These are phyloP conservation scores for Phaeosphaeria sp. DNA, from an alignment of 2,329 filamentous ascomycete species.

Conservation along the genomic window DNA sequence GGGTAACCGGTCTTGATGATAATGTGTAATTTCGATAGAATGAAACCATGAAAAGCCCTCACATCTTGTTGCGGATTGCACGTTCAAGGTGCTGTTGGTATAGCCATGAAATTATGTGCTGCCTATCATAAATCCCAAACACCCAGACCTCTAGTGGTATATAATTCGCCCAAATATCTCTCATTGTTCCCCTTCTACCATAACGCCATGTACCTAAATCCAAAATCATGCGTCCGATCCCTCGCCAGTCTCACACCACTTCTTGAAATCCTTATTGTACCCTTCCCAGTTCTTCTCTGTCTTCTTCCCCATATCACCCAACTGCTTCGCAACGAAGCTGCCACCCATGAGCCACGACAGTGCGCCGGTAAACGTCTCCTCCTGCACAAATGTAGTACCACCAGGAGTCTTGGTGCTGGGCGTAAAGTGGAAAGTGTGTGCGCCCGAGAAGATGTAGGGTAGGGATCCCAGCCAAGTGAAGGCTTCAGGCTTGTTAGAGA, in stretches of 20 bases:
- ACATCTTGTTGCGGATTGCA: not conserved
- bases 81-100: not conserved
- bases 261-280: conserved; percentile 21
- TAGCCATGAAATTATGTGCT: not conserved
- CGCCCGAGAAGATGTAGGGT: conserved; percentile 23
- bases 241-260: conserved; percentile 14
- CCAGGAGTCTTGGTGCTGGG: conserved; percentile 8
- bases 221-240: not conserved
- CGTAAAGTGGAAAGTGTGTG: conserved; percentile 23
- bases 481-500: conserved; percentile 12
- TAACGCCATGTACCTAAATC: not conserved
- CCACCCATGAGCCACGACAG: conserved; percentile 22
- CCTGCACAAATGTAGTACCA: conserved; percentile 26
- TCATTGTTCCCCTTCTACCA: not conserved
- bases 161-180: not conserved
- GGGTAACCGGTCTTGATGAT: not conserved
- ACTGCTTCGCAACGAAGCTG: conserved; percentile 10
- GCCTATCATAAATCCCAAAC: not conserved
- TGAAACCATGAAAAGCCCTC: not conserved
- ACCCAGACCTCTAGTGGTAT: not conserved
- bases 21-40: not conserved
- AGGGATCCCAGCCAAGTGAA: conserved; percentile 24
- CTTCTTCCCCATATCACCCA: conserved; percentile 15
- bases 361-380: conserved; percentile 23
- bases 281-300: conserved; percentile 15